Percentiles rank a stretch among this genome's conserved stretches.
Conservation (phyloP, 768 basidiomycete species). For the Naganishia kalamii region DNA sequence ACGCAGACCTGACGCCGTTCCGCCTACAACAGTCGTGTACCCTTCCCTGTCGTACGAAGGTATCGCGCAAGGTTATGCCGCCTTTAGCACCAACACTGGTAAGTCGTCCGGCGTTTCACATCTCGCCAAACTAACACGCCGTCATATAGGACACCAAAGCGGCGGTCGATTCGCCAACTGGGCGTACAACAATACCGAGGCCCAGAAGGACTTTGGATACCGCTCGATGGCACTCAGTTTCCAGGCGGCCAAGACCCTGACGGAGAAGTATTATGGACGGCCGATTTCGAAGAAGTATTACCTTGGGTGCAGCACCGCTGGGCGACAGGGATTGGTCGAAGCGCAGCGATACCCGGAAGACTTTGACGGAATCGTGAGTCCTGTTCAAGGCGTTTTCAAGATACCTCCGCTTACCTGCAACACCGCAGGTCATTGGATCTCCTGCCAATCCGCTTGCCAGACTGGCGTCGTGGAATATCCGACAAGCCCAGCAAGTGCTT, state of each 20-base stretch:
- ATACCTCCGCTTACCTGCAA: too few species aligned
- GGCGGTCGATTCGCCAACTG: background rate
- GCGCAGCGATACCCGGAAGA: background rate
- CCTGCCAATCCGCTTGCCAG: constrained; percentile 40
- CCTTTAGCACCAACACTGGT: constrained; percentile 1
- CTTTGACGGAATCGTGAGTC: constrained; percentile 1
- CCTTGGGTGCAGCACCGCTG: background rate
- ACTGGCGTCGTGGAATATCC: constrained; percentile 28
- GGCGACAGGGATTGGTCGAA: background rate
- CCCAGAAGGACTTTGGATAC: background rate
- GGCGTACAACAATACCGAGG: background rate
- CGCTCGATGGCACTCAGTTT: background rate
- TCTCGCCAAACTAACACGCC: too few species aligned
- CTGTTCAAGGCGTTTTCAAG: too few species aligned
- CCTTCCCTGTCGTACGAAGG: background rate
- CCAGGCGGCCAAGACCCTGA: background rate
- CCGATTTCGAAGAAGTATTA: background rate
- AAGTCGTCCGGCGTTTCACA: background rate
- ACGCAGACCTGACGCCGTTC: too few species aligned
- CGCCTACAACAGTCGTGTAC: background rate
- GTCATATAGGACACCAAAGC: constrained; percentile 3
- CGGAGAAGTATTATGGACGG: background rate
- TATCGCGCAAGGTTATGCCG: background rate
- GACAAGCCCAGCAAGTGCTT: constrained; percentile 22
- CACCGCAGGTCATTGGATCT: constrained; percentile 36